Evolutionary conservation across 495 filamentous ascomycete species (phyloP).

Genomic region (Neurospora intermedia): DNA sequence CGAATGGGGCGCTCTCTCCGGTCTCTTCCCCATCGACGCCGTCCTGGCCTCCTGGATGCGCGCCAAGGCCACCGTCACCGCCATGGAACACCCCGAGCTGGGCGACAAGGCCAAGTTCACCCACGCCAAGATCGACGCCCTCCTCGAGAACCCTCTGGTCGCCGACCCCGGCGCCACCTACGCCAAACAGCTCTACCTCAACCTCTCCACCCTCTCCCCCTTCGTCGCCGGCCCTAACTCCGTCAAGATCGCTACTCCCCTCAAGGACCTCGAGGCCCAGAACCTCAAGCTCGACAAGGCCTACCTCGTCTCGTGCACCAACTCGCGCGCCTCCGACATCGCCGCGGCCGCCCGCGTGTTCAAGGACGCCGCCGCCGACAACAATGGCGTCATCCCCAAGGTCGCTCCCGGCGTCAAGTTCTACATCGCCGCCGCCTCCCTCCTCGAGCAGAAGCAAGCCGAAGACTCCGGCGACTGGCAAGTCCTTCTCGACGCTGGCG

Average conservation of each 20-base stretch:
- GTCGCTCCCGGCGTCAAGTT: conserved; percentile 72
- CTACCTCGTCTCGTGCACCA: conserved; percentile 89
- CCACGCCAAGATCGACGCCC: conserved; percentile 58
- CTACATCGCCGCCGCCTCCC: conserved; percentile 84
- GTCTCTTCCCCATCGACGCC: conserved; percentile 69
- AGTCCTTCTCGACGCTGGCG: conserved; percentile 68
- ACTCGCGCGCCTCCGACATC: conserved; percentile 73
- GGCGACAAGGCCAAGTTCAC: conserved; percentile 44
- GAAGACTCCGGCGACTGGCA: conserved; percentile 87
- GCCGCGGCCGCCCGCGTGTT: conserved; percentile 80
- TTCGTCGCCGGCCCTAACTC: conserved; percentile 88
- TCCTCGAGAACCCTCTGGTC: conserved; percentile 52
- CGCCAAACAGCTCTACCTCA: conserved; percentile 65
- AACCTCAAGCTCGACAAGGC: conserved; percentile 74
- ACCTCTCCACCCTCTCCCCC: conserved; percentile 76
- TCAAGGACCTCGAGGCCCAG: conserved; percentile 59
- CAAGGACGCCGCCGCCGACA: conserved; percentile 51
- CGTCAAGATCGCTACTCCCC: conserved; percentile 75
- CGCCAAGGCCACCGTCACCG: conserved; percentile 60
- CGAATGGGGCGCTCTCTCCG: conserved; percentile 82
- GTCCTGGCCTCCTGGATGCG: conserved; percentile 66
- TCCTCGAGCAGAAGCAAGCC: conserved; percentile 65
- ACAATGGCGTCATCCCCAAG: conserved; percentile 47
- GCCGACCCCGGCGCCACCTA: conserved; percentile 75
- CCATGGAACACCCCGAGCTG: conserved; percentile 28